Evolutionary conservation across 106 monocot genomes (phyloP), one percentile per base, ranked within the genome.

Genomic region (Allium sativum): DNA sequence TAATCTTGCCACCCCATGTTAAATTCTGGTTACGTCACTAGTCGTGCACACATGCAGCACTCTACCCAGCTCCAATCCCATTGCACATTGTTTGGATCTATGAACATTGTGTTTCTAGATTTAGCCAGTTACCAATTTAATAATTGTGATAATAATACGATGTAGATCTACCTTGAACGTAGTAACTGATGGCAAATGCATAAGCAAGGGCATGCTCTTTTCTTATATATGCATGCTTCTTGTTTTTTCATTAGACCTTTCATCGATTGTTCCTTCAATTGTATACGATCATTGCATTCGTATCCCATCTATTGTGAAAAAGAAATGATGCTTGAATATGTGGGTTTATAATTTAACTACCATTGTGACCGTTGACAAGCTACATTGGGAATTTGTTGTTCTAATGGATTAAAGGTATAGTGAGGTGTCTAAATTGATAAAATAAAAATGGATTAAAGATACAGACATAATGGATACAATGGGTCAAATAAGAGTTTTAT

Each of bases 11-110:
- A n/a, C n/a, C n/a, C n/a, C n/a, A n/a, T n/a, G n/a, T n/a, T n/a
- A n/a, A n/a, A n/a, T n/a, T n/a, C n/a, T n/a, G n/a, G n/a, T n/a
- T n/a, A n/a, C n/a, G n/a, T n/a, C n/a, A n/a, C n/a, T n/a, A n/a
- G n/a, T n/a, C n/a, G n/a, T n/a, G 91, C 75, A 17, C 84, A 82
- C 91, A 91, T 98, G 91, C 96, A 98, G 14, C 88, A 91, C 57
- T 98, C 96, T 13, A 98, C 42, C 96, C 96, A 98, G 82, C 96
- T 91, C 96, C 96, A 98, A 1, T 91, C 96, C 96, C 96, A 98
- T 8, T 85, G 84, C 1, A 80, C 84, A 68, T 98, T 98, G 79
- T 70, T 82, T 0, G 85, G 80, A 45, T 98, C 91, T 40, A 86
- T 85, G 57, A 98, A 98, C 72, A 82, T 68, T 9, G 84, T 77